A percentile compares a stretch with the other conserved stretches of the same genome.
Evolutionary conservation across 768 basidiomycete species (phyloP).

Genomic region (Sistotremastrum niveocremeum): DNA sequence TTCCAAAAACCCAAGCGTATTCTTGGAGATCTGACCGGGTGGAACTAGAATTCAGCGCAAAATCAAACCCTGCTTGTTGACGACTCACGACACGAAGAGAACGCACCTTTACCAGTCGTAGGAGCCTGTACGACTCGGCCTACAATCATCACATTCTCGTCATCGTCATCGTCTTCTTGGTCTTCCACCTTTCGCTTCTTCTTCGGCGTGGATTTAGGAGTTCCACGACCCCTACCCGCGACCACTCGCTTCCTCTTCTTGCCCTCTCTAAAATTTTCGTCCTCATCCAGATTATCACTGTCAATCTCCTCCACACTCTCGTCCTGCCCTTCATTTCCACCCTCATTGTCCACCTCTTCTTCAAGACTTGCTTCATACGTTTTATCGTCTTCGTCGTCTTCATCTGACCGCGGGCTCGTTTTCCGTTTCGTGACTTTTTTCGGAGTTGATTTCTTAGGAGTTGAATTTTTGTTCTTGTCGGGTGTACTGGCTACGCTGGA

Average conservation of each 20-base stretch:
- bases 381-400: slow-evolving; percentile 14
- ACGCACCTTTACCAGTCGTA: slow-evolving; percentile 63
- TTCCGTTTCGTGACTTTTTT: slow-evolving; percentile 10
- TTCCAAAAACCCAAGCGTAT: slow-evolving; percentile 66
- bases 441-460: slow-evolving; percentile 14
- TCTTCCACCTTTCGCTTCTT: slow-evolving; percentile 18
- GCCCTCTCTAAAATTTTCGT: slow-evolving; percentile 7
- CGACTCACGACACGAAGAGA: background rate
- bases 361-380: background rate
- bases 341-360: background rate
- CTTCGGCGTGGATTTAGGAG: slow-evolving; percentile 6
- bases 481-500: no score
- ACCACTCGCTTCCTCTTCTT: slow-evolving; percentile 19
- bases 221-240: slow-evolving; percentile 4
- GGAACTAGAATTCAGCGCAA: slow-evolving; percentile 36
- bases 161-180: slow-evolving; percentile 28
- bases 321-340: background rate
- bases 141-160: slow-evolving; percentile 56
- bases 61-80: background rate
- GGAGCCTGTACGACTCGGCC: slow-evolving; percentile 73
- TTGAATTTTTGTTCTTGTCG: slow-evolving; percentile 6
- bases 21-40: slow-evolving; percentile 74
- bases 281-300: slow-evolving; percentile 25
- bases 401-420: slow-evolving; percentile 7
- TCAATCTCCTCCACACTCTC: slow-evolving; percentile 13